Evolutionary conservation across 1,284 basidiomycete genomes (phyloP).

Genomic region (Pseudozyma thailandica): DNA sequence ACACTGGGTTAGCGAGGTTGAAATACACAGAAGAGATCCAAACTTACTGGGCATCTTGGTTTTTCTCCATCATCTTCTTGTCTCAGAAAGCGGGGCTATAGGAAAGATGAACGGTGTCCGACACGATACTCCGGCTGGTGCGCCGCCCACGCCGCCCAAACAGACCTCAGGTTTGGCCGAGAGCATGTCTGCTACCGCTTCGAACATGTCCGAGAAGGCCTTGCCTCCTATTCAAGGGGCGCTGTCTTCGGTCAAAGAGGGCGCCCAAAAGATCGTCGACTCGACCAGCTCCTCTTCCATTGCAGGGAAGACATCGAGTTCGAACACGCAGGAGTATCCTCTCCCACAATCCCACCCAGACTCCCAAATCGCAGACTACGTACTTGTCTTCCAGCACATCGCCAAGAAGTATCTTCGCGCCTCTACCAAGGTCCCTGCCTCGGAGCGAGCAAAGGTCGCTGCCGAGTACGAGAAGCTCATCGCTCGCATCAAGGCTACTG

Average conservation of each 20-base stretch:
- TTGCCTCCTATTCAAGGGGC: conserved; percentile 39
- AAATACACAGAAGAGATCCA: no score
- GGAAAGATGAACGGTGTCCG: conserved; percentile 40
- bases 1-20: no score
- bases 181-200: conserved; percentile 2
- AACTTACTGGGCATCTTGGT: no score
- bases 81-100: not conserved
- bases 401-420: conserved; percentile 40
- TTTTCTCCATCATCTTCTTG: not conserved
- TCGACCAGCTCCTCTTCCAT: not conserved
- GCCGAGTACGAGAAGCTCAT: conserved; percentile 53
- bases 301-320: not conserved
- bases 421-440: conserved; percentile 35
- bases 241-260: conserved; percentile 8
- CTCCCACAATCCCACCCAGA: conserved; percentile 32
- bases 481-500: conserved; percentile 35
- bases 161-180: not conserved
- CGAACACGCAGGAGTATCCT: conserved; percentile 10
- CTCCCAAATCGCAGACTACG: conserved; percentile 56
- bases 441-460: conserved; percentile 34
- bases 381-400: conserved; percentile 58
- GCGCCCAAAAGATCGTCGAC: conserved; percentile 6
- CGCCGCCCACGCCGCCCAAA: conserved; percentile 20
- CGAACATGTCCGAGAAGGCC: conserved; percentile 23
- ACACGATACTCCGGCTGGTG: conserved; percentile 10